Evolutionary conservation across 202 grass and related monocot genomes (phyloP), one percentile per base, ranked within the genome.

Genomic region (Brachypodium distachyon): DNA sequence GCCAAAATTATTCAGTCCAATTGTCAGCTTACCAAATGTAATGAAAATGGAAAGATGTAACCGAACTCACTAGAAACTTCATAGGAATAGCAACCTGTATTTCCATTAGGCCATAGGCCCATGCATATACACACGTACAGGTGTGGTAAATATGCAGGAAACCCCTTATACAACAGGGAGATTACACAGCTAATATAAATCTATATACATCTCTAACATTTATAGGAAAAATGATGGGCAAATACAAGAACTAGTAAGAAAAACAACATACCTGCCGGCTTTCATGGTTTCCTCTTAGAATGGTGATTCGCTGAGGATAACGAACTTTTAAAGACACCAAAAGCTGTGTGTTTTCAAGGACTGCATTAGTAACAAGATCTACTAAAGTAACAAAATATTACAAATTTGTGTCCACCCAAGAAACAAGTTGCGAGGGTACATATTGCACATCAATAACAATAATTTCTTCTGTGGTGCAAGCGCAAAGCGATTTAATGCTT

Each of bases 271-370:
- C 96, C 91, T 98, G 96, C 41, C 96, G 87, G 52, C 96, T 98
- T 72, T 98, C 96, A 27, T 95, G 96, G 67, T 98, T 98, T 90
- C 96, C 96, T 89, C 96, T 90, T 56, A 98, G 91, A 90, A 98
- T 98, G 38, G 96, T 98, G 65, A 98, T 98, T 77, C 96, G 88
- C 77, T 98, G 91, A 81, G 91, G 85, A 92, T 98, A 98, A n/a
- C 91, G 96, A 79, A 98, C 96, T 82, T 98, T 98, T 69, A 98
- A 65, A 61, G 96, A 83, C 66, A 98, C 96, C 83, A 98, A 78
- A 81, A 98, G 96, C 96, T 98, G 80, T 59, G 68, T 26, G 31
- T 52, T 67, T 70, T 59, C 49, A 84, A 42, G 38, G 58, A 76
- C 25, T 66, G 65, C 56, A 73, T 78, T 62, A 87, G 13, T 76